Evolutionary conservation across 352 stramenopile genomes (phyloP), one percentile per base, ranked within the genome.

Genomic region (Phytophthora boehmeriae): DNA sequence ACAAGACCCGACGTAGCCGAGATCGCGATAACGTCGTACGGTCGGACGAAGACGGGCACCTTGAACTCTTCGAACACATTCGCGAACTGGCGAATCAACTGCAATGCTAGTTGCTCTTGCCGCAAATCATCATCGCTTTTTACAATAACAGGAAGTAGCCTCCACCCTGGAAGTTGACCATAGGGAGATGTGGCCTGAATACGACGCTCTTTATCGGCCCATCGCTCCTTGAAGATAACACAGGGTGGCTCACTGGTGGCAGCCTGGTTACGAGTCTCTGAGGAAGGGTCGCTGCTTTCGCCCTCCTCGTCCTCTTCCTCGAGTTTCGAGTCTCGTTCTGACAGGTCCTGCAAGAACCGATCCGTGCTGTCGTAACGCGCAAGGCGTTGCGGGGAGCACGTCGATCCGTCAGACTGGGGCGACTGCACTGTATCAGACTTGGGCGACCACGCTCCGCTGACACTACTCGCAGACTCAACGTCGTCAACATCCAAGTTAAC

Each of bases 51-150:
- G 6, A 99, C 83, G 2, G 97, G 92, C 5, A 99, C 64, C 25
- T 97, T 88, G 38, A 88, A 93, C 55, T 97, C 96, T 51, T 93
- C 77, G 65, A 99, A 99, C 48, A 98, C 92, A 14, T 97, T 88
- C 23, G 92, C 96, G 44, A 98, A 93, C 49, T 98, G 86, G 45
- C 73, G 75, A 60, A 99, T 99, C 1, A 99, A 72, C 68, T 99
- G 96, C 78, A 98, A 92, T 1, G 97, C 94, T 58, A 99, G 97
- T 36, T 98, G 93, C 73, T 99, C 97, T 71, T 99, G 97, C 16
- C 97, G 80, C 23, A 99, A 68, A 67, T 99, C 97, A 67, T 99
- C 97, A 60, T 99, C 98, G 39, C 91, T 98, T 76, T 99, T 99
- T 16, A 99, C 89, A 72, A 99, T 99, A 54, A 99, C 92, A 34